Evolutionary conservation across 2,329 filamentous ascomycete species (phyloP).

Genomic region (Hypoxylon sp.): DNA sequence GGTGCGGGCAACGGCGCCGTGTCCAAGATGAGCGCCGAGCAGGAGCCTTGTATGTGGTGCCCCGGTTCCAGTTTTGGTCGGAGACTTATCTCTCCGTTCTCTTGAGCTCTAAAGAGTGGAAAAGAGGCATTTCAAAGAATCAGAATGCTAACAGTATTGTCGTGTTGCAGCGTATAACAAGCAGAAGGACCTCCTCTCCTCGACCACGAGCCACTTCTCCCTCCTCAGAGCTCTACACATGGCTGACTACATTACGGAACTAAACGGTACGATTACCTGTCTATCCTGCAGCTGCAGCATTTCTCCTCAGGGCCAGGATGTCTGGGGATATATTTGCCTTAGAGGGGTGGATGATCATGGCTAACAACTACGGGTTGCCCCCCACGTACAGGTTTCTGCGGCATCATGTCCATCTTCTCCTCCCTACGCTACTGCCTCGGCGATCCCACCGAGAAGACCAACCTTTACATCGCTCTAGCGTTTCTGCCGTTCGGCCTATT

Average conservation of each 20-base stretch:
- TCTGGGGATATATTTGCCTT: background rate
- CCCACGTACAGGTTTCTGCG: slow-evolving; percentile 72
- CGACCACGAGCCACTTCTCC: slow-evolving; percentile 77
- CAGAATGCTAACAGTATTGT: slow-evolving; percentile 8
- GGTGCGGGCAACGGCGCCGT: slow-evolving; percentile 57
- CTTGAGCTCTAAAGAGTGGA: background rate
- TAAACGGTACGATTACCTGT: slow-evolving; percentile 66
- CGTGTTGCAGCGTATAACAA: slow-evolving; percentile 69
- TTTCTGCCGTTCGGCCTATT: slow-evolving; percentile 94
- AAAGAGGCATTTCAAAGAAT: background rate
- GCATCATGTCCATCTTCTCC: slow-evolving; percentile 94
- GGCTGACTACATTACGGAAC: slow-evolving; percentile 82
- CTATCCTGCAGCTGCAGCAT: too few species aligned
- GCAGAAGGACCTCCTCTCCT: slow-evolving; percentile 75
- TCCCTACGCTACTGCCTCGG: slow-evolving; percentile 92
- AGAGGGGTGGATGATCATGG: background rate
- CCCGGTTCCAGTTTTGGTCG: background rate
- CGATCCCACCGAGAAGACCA: slow-evolving; percentile 68
- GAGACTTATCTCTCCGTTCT: background rate
- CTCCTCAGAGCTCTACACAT: slow-evolving; percentile 75
- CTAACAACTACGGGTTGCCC: slow-evolving; percentile 13
- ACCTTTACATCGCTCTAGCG: slow-evolving; percentile 81
- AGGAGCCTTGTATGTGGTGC: slow-evolving; percentile 52
- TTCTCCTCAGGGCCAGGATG: background rate
- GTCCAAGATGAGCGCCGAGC: slow-evolving; percentile 51